Evolutionary conservation across 441 rosid species (phyloP).

Genomic region (Gossypium schwendimanii): DNA sequence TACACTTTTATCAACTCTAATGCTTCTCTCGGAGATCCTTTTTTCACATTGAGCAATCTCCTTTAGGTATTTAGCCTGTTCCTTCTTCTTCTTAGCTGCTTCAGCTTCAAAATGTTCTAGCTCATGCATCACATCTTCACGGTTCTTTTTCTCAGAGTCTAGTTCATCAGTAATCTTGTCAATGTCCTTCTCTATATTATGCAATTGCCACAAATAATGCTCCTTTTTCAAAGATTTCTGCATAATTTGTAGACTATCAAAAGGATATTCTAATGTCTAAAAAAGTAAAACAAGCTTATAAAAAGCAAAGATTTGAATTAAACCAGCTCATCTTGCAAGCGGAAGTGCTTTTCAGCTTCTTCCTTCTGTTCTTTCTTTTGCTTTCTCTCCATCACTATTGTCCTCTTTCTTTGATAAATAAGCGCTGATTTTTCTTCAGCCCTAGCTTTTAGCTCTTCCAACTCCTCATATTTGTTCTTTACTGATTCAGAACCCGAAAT

Average conservation of each 20-base stretch:
- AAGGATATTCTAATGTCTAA: not conserved
- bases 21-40: slow-evolving; percentile 74
- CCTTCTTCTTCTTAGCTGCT: slow-evolving; percentile 61
- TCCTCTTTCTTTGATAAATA: slow-evolving; percentile 79
- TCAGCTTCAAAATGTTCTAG: slow-evolving; percentile 61
- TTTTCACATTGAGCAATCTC: slow-evolving; percentile 71
- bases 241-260: slow-evolving; percentile 15
- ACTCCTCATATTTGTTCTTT: slow-evolving; percentile 79
- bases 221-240: slow-evolving; percentile 91
- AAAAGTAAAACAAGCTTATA: not conserved
- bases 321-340: slow-evolving; percentile 91
- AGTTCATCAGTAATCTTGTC: slow-evolving; percentile 56
- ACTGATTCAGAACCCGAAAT: slow-evolving; percentile 95
- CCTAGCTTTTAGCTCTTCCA: slow-evolving; percentile 64
- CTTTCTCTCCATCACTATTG: slow-evolving; percentile 78
- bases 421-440: slow-evolving; percentile 90
- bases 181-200: slow-evolving; percentile 68
- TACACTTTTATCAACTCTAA: slow-evolving; percentile 64
- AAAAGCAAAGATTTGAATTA: slow-evolving; percentile 9
- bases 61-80: slow-evolving; percentile 71
- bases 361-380: slow-evolving; percentile 98
- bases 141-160: slow-evolving; percentile 54
- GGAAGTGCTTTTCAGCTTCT: slow-evolving; percentile 94
- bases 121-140: slow-evolving; percentile 57
- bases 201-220: slow-evolving; percentile 80